Base-by-base conservation (phyloP, 2,329 filamentous ascomycete genomes). In the Ophiostoma novo-ulmi region DNA sequence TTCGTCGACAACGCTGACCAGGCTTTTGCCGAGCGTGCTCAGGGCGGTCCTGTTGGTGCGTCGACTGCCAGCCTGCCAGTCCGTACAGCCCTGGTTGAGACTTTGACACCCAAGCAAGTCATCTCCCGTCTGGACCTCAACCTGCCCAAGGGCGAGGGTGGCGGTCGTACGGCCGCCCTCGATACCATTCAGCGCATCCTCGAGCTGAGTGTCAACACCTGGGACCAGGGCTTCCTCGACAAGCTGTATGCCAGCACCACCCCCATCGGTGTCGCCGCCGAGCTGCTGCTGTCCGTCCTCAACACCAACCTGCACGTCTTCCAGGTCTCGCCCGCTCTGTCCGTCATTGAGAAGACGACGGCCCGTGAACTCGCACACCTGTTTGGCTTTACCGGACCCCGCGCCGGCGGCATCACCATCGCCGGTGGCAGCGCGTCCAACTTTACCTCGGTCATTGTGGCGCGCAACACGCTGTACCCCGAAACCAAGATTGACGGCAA, bases 281-380 rank as follows among this genome's bases (percentile, higher is more conserved):
- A 98, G 76, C 83, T 98, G 71, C 84, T 98, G 10, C 86, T 98
- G 36, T 89, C 92, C 0, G 87, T 91, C 0, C 82, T 99, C 64
- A 98, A 99, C 81, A 97, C 95, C 48, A 99, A 98, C 78, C 82
- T 94, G 20, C 95, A 98, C 79, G 92, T 98, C 73, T 98, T 93
- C 82, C 91, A 94, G 80, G 94, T 97, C 71, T 97, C 94, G 0
- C 95, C 95, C 0, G 93, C 91, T 8, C 83, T 98, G 68, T 92
- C 92, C 0, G 80, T 97, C 8, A 88, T 98, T 73, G 95, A 98
- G 80, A 97, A 97, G 79, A 85, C 87, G 69, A 96, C 92, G 0
- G 87, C 91, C 14, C 85, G 85, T 58, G 84, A 86, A 1, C 83
- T 99, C 26, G 94, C 94, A 0, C 80, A 82, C 2, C 83, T 94